Base-by-base conservation (phyloP, 177 flowering plant species). In the Vitis hybrid region DNA sequence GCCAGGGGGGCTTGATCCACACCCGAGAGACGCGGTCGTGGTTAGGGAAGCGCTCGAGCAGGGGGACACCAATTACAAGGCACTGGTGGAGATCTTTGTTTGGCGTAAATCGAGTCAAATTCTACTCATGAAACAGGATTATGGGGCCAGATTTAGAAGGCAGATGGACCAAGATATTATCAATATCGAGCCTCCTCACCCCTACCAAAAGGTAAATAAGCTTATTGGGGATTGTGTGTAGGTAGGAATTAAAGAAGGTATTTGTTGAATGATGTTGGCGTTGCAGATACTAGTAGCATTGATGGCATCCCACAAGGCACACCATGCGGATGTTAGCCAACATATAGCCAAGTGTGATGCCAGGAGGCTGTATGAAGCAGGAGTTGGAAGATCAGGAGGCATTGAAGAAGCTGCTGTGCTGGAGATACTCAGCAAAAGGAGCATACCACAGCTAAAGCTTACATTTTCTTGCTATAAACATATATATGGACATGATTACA, bases 321-420 rank as follows among this genome's bases (percentile, higher is more conserved):
- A 85, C 67, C 62, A 85, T 8, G 81, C 62, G 13, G 88, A 90
- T 32, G 68, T 82, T 2, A 87, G 86, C 79, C 85, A 83, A 60
- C 88, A 91, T 59, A 77, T 86, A 0, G 90, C 91, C 11, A 90
- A 86, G 66, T 85, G 91, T 49, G 94, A 91, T 68, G 92, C 92
- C 0, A 84, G 68, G 68, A 87, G 91, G 79, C 81, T 91, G 0
- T 86, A 75, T 65, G 86, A 86, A 82, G 82, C 88, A 52, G 90
- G 91, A 72, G 92, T 84, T 52, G 91, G 88, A 19, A 74, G 76
- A 21, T 19, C 70, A 49, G 88, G 85, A 67, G 75, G 76, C n/a
- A 67, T 83, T 48, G 90, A 88, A 51, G 90, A 90, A 69, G 77
- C 83, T 59, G 79, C 79, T 64, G 81, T 90, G 24, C 78, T 91